Percentiles rank a stretch among this genome's conserved stretches.
Conservation (phyloP, 164 flowering plant species). For the grape (Vitis vinifera) region ASM3070453v1 NC_081819.1:15300501-15301000, state of each 20-base stretch:
- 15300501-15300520: not conserved
- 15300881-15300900: no score
- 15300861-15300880: no score
- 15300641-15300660: not conserved
- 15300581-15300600: conserved; percentile 13
- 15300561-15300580: not conserved
- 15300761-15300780: not conserved
- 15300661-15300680: no score
- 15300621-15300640: not conserved
- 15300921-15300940: no score
- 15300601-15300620: conserved; percentile 7
- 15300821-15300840: not conserved
- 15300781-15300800: not conserved
- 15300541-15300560: not conserved
- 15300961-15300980: no score
- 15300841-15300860: no score
- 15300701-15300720: not conserved
- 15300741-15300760: not conserved
- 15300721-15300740: conserved; percentile 2
- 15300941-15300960: no score
- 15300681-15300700: not conserved
- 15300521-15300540: not conserved
- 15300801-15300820: not conserved
- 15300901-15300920: no score
- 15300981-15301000: no score